Conservation (phyloP, 225 moss, liverwort and hornwort species). For the Straminergon stramineum region DNA sequence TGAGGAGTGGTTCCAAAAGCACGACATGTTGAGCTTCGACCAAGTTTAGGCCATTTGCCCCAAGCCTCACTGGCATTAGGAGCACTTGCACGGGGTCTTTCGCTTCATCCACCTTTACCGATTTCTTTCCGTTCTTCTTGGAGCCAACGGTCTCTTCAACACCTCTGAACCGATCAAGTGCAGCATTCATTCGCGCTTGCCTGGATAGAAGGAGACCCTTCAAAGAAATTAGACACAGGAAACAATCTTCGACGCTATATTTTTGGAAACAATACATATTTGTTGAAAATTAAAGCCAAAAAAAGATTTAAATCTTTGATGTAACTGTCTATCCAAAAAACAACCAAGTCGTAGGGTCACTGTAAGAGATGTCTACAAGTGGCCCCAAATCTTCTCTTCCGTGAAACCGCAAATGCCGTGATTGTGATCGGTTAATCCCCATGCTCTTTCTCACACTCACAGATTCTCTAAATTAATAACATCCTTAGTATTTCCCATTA, state of each 20-base stretch:
- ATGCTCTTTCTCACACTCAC: background rate
- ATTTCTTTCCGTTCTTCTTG: conserved; percentile 11
- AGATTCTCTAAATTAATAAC: background rate
- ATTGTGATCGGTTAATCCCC: background rate
- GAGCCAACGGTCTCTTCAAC: background rate
- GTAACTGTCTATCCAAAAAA: background rate
- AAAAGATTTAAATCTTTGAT: background rate
- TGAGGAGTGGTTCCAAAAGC: conserved; percentile 77
- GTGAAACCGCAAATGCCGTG: background rate
- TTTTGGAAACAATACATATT: background rate
- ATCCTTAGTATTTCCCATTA: background rate
- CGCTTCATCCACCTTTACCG: conserved; percentile 11
- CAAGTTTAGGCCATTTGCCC: conserved; percentile 84
- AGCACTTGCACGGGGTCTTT: conserved; percentile 65
- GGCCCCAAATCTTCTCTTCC: background rate
- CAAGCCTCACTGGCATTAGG: conserved; percentile 62
- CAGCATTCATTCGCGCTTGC: conserved; percentile 34
- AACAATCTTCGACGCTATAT: background rate
- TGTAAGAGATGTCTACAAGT: background rate
- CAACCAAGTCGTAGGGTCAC: background rate
- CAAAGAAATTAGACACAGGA: conserved; percentile 3
- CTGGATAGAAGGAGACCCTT: conserved; percentile 26
- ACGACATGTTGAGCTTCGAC: conserved; percentile 95
- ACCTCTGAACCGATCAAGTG: conserved; percentile 61
- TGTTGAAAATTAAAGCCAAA: background rate